A percentile compares a stretch with the other conserved stretches of the same genome.
Conservation (phyloP, 768 basidiomycete genomes). For the Termitomyces sp. region DNA sequence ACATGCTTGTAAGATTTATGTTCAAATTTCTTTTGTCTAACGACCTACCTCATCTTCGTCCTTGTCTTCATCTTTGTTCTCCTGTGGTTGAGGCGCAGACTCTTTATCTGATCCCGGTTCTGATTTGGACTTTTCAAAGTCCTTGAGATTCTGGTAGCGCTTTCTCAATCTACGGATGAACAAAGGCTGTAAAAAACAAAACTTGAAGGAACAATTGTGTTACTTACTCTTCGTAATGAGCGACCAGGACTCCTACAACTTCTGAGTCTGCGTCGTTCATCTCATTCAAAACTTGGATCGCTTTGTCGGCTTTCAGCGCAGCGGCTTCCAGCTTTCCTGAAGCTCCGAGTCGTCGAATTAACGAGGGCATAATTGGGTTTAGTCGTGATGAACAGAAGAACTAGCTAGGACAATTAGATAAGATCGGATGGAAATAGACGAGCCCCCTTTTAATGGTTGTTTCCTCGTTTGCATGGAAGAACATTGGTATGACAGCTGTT, state of each 20-base stretch:
- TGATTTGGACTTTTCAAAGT: neutral
- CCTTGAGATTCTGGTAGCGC: neutral
- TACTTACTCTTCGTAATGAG: neutral
- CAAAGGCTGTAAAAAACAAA: neutral
- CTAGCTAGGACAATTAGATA: neutral
- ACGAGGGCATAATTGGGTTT: neutral
- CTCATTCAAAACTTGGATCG: neutral
- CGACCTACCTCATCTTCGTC: neutral
- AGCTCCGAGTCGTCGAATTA: neutral
- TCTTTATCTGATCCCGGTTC: neutral
- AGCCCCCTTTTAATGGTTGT: neutral
- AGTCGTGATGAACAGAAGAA: neutral
- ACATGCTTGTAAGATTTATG: neutral
- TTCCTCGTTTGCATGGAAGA: neutral
- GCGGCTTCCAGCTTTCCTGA: neutral
- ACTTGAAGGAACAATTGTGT: no score
- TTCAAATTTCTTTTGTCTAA: neutral
- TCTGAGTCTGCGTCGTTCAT: neutral
- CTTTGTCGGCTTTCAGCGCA: neutral
- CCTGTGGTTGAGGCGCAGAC: neutral
- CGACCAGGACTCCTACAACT: neutral
- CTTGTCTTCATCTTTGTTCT: neutral
- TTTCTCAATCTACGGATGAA: neutral
- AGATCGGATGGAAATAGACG: neutral
- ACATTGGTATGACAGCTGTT: neutral